Base-by-base conservation (phyloP, 768 basidiomycete species). In the Agaricus sinodeliciosus region DNA sequence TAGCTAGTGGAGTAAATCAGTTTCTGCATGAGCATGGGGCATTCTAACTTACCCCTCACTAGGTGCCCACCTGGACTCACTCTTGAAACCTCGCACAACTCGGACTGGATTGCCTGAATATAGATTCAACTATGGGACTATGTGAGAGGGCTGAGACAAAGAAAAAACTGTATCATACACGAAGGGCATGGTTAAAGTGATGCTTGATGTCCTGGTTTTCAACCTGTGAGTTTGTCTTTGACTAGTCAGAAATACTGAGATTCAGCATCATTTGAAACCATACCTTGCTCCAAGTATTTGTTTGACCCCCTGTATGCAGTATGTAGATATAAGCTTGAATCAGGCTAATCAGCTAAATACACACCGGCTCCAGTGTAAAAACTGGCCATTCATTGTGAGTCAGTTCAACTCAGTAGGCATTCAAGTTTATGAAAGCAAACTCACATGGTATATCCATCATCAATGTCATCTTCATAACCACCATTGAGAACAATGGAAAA, bases 351-450 rank as follows among this genome's bases (percentile, higher is more conserved):
- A 18, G 8, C 6, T 15, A 12, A 31, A 12, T 26, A n/a, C 27
- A 45, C 34, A 71, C 74, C 72, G 51, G 72, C 67, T 13, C 74
- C 74, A 28, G 73, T 73, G 54, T 75, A 74, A 16, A 60, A 51
- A 19, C 73, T 75, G 35, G 34, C 13, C 4, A 31, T 43, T 25
- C 15, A 26, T 43, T 16, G 41, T 28, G 51, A 8, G 52, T 25
- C 4, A 43, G 34, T 26, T 18, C 35, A 15, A 43, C 25, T 18
- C 16, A 27, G 1, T 16, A 19, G 48, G 36, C 28, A 5, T 15
- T 15, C 37, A 39, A 12, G 15, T 31, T 31, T 31, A 31, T 15
- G 13, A 12, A 39, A 45, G 19, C 44, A 16, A 25, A 62, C 69
- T 48, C 54, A 74, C 73, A 75, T 59, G 19, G 62, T 59, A 2